Percentiles rank a stretch among this genome's conserved stretches.
These are phyloP conservation scores for Calonectria ilicicola DNA, from an alignment of 2,329 filamentous ascomycete genomes.

Conservation along the genomic window DNA sequence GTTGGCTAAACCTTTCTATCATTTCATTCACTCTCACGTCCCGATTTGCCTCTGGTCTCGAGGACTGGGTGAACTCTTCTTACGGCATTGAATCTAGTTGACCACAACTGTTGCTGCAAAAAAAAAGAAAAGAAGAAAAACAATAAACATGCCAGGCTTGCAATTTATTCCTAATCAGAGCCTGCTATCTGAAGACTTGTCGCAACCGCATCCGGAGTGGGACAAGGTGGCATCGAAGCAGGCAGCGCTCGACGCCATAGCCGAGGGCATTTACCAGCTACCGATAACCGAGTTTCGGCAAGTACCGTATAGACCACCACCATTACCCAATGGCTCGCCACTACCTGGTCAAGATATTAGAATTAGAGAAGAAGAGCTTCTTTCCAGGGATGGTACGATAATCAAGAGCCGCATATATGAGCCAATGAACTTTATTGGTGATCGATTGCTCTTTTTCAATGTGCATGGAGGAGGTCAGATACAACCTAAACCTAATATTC, in stretches of 20 bases:
- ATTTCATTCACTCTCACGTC: too few relatives aligned
- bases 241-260: neutral
- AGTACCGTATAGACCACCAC: neutral
- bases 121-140: too few relatives aligned
- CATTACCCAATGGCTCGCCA: neutral
- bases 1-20: too few relatives aligned
- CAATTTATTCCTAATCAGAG: too few relatives aligned
- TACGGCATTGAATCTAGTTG: too few relatives aligned
- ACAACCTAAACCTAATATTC: too few relatives aligned
- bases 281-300: slow-evolving; percentile 16
- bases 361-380: neutral
- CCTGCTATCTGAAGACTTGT: neutral
- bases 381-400: neutral
- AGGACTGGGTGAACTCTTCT: too few relatives aligned
- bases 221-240: neutral
- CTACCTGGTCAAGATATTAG: neutral
- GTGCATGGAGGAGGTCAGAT: slow-evolving; percentile 17
- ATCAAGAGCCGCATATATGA: slow-evolving; percentile 9
- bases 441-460: slow-evolving; percentile 15
- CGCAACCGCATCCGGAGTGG: neutral
- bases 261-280: neutral
- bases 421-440: neutral
- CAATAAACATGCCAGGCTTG: too few relatives aligned
- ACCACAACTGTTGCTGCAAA: too few relatives aligned
- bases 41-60: too few relatives aligned